Evolutionary conservation across 2,329 filamentous ascomycete genomes (phyloP), one percentile per base, ranked within the genome.

Genomic region (Hirsutella rhossiliensis): DNA sequence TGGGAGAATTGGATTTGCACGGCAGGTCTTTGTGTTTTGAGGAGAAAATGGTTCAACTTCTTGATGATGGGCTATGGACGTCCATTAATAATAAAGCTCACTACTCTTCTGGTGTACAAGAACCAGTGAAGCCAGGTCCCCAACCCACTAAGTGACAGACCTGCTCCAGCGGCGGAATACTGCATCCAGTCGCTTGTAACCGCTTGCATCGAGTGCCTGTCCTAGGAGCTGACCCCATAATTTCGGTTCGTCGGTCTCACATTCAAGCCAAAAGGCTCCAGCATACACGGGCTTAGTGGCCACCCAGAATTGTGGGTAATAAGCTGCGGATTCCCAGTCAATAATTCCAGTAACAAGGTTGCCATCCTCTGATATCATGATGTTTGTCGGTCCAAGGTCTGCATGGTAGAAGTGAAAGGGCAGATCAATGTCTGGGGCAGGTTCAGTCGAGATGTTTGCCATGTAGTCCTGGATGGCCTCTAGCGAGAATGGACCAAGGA

Each of bases 371-470:
- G 37, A 39, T 39, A 39, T 23, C 37, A 39, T 39, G 37, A 39
- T 39, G 11, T 39, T 39, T 39, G 37, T 39, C 37, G 37, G 18
- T 23, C 37, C 37, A 23, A 39, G 37, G 37, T 39, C 37, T 11
- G 37, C 37, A 39, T 39, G 37, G 18, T 27, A 39, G 18, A 39
- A 39, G 37, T 20, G 37, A 39, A 39, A 39, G 18, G 18, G 37
- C 18, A 19, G 18, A 4, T 39, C 17, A 39, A 58, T 30, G 51
- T 60, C 28, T 48, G 53, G 2, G 51, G 57, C 8, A 56, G 56
- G 3, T 55, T 57, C 7, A 56, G 62, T 23, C 43, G 44, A 18
- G 61, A 64, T 31, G 55, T 53, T 38, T 55, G 57, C 20, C 58
- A 63, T 40, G 51, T 60, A 23, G 34, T 13, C 34, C 36, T 13